Evolutionary conservation across 192 early-diverging fungal species (phyloP).

Genomic region (Diversispora eburnea): DNA sequence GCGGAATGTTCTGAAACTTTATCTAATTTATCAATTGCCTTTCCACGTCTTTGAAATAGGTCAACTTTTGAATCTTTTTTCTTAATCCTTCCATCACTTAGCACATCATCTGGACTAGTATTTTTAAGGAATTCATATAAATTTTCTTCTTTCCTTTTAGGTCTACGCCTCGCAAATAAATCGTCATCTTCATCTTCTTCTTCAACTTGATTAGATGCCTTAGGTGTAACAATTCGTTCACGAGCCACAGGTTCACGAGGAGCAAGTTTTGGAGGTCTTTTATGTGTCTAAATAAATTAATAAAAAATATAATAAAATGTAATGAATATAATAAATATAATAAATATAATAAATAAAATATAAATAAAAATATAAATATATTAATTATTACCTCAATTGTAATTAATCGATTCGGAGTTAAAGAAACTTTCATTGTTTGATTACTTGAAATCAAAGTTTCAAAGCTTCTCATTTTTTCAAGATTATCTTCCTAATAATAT

Average conservation of each 20-base stretch:
- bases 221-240: neutral
- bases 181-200: neutral
- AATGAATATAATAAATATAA: neutral
- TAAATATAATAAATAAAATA: neutral
- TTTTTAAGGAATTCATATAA: conserved; percentile 27
- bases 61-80: conserved; percentile 15
- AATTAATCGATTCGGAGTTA: conserved; percentile 55
- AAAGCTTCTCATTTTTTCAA: conserved; percentile 49
- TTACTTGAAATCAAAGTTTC: conserved; percentile 49
- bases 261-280: conserved; percentile 24
- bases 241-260: conserved; percentile 20
- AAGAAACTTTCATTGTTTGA: conserved; percentile 51
- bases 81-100: conserved; percentile 3
- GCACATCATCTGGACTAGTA: conserved; percentile 24
- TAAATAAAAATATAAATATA: neutral
- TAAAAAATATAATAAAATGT: neutral
- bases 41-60: neutral
- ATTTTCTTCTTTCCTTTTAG: conserved; percentile 23
- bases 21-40: conserved; percentile 1
- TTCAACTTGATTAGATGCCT: neutral
- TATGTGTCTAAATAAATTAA: neutral
- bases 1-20: neutral
- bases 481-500: conserved; percentile 35
- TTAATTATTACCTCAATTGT: conserved; percentile 47
- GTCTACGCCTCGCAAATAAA: neutral